A percentile compares a stretch with the other conserved stretches of the same genome.
Conservation (phyloP, 2,329 filamentous ascomycete genomes). For the Erysiphe neolycopersici region DNA sequence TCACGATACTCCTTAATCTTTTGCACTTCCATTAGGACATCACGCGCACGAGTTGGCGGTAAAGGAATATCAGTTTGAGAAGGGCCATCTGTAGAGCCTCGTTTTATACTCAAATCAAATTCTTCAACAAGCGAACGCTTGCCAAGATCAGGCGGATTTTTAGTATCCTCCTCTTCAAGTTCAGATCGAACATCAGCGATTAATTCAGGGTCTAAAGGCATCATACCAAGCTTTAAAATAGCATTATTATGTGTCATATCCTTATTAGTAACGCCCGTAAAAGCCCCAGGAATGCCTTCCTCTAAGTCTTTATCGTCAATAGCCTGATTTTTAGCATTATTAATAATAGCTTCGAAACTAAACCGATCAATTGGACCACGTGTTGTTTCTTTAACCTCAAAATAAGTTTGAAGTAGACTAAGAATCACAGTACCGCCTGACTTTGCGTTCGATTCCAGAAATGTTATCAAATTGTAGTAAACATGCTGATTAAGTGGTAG, state of each 20-base stretch:
- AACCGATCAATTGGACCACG: conserved; percentile 36
- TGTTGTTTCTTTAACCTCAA: conserved; percentile 28
- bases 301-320: conserved; percentile 32
- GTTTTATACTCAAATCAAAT: conserved; percentile 69
- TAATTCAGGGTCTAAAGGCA: conserved; percentile 62
- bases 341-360: conserved; percentile 33
- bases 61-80: conserved; percentile 56
- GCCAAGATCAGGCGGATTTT: conserved; percentile 43
- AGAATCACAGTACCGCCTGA: conserved; percentile 57
- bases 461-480: conserved; percentile 60
- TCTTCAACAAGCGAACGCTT: conserved; percentile 56
- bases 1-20: conserved; percentile 84
- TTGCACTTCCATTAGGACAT: conserved; percentile 83
- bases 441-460: conserved; percentile 64
- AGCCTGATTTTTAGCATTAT: conserved; percentile 27
- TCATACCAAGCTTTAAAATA: conserved; percentile 46
- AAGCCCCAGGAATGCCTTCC: conserved; percentile 34
- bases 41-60: conserved; percentile 64
- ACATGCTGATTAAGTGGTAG: conserved; percentile 71
- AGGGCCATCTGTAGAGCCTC: conserved; percentile 61
- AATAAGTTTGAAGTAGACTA: conserved; percentile 37
- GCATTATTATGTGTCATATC: conserved; percentile 29
- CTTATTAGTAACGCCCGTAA: conserved; percentile 32
- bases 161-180: conserved; percentile 60
- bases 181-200: conserved; percentile 70